These are phyloP conservation scores for Sporothrix pseudoabietina DNA, from an alignment of 2,329 filamentous ascomycete species.

Conservation along the genomic window DNA sequence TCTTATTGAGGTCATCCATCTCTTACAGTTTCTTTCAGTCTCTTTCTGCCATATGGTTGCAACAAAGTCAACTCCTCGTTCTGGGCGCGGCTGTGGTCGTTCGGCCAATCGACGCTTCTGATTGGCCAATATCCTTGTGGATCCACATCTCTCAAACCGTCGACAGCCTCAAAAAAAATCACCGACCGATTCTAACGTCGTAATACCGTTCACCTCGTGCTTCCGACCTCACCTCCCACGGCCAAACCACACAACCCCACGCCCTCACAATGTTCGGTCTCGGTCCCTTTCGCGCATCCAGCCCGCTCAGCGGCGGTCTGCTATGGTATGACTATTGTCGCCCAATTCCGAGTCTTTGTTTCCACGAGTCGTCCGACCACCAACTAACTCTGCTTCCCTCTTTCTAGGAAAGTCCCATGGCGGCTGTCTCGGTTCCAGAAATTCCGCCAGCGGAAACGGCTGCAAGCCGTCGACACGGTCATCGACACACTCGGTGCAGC, in stretches of 20 bases:
- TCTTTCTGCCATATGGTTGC: not conserved
- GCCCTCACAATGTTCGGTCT: conserved; percentile 72
- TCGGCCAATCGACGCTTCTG: not conserved
- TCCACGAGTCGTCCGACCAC: not conserved
- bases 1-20: too few species aligned
- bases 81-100: not conserved
- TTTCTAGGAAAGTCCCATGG: conserved; percentile 86
- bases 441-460: conserved; percentile 76
- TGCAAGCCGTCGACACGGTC: conserved; percentile 84
- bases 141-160: not conserved
- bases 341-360: not conserved
- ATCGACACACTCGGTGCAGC: conserved; percentile 80
- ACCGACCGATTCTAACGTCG: not conserved
- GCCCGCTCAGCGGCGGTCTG: conserved; percentile 74
- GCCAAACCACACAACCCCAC: conserved; percentile 12
- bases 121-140: conserved; percentile 19
- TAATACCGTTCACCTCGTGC: not conserved
- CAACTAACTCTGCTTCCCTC: not conserved
- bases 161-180: conserved; percentile 28
- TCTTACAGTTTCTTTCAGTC: not conserved
- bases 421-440: conserved; percentile 91
- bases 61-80: not conserved
- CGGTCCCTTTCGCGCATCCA: conserved; percentile 78
- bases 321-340: conserved; percentile 64
- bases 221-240: not conserved